Base-by-base conservation (phyloP, 306 rosid species). In the Alnus rubra region DNA sequence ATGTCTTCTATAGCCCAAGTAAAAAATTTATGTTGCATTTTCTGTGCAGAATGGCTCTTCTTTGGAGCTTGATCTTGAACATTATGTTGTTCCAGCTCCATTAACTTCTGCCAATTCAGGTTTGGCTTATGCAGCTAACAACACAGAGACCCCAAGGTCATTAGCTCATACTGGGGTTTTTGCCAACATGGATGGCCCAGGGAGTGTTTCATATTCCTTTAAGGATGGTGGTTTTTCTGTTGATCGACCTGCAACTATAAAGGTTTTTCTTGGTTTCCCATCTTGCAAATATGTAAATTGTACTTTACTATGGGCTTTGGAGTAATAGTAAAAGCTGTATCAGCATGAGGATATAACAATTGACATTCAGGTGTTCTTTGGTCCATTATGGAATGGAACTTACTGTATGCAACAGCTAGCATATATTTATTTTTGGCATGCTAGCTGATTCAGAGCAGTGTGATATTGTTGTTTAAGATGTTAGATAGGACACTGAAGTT, bases 11-110 rank as follows among this genome's bases (percentile, higher is more conserved):
- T 28, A 28, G 14, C 16, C 28, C 44, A 18, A 51, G 3, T 13
- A 52, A 44, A 15, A 14, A 30, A 7, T 4, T 13, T 39, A 23
- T 18, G 35, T 33, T 53, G 73, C 13, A 71, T 79, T 73, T 82
- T 74, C 62, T 51, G 44, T 74, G 54, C 89, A 95, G 98, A 86
- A 86, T 88, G 77, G 88, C 74, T 89, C 88, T 74, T 87, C 92
- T 78, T 90, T 95, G 94, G 99, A 95, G 79, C 99, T 90, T 74
- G 99, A 95, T 86, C 92, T 95, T 55, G 99, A 95, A 81, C 95
- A 90, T 75, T 95, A 95, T 83, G 94, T 95, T 86, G 92, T 95
- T 65, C 98, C 99, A 79, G 95, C 99, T 85, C 99, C 98, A 18
- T 73, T 86, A 71, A 81, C 94, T 81, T 89, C 90, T 82, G 90